Conservation (phyloP, 2,329 filamentous ascomycete species). For the Xylaria arbuscula region DNA sequence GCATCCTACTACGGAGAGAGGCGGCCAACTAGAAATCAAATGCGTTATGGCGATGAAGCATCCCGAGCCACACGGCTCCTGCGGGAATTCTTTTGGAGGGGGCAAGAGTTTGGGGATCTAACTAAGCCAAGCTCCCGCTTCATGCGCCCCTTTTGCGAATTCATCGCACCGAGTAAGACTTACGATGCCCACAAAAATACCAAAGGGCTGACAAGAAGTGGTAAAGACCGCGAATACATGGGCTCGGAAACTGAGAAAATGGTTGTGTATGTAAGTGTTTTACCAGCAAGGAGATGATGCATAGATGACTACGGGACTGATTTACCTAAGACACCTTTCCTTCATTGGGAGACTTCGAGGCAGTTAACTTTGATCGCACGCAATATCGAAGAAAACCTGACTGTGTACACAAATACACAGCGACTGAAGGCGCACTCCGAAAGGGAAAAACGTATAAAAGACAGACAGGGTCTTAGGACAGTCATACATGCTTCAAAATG, state of each 20-base stretch:
- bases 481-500: neutral
- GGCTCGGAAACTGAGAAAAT: slow-evolving; percentile 6
- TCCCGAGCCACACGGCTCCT: slow-evolving; percentile 16
- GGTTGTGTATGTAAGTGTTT: slow-evolving; percentile 23
- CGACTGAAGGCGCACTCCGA: neutral
- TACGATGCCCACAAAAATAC: neutral
- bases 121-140: slow-evolving; percentile 28
- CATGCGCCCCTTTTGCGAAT: slow-evolving; percentile 34
- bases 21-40: slow-evolving; percentile 12
- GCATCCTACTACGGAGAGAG: slow-evolving; percentile 28
- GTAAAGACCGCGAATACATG: neutral
- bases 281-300: neutral
- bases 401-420: neutral
- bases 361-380: slow-evolving; percentile 25
- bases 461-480: slow-evolving; percentile 7
- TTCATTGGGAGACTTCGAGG: slow-evolving; percentile 36
- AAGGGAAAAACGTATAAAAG: neutral
- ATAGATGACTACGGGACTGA: neutral
- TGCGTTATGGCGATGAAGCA: slow-evolving; percentile 9
- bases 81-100: slow-evolving; percentile 29
- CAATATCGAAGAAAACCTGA: slow-evolving; percentile 14
- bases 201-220: neutral
- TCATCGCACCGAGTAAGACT: slow-evolving; percentile 31
- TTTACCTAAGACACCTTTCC: slow-evolving; percentile 25
- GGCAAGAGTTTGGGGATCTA: slow-evolving; percentile 21